Evolutionary conservation across 2,329 filamentous ascomycete genomes (phyloP), one percentile per base, ranked within the genome.

Genomic region (Dothiorella sarmentorum): DNA sequence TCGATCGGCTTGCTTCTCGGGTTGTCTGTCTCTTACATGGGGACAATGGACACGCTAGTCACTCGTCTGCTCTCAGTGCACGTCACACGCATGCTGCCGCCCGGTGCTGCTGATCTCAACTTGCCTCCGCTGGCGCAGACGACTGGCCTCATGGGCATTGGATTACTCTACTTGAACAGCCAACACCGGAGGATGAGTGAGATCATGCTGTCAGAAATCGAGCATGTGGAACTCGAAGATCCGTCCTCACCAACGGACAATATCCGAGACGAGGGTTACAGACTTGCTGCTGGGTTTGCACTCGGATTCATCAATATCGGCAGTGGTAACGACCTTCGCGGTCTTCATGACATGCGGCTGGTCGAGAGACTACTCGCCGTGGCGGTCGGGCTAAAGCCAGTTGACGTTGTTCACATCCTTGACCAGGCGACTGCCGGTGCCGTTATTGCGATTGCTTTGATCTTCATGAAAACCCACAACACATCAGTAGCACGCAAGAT

Each of bases 161-260:
- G 94, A 0, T 76, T 99, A 38, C 79, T 99, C 1, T 99, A 97
- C 73, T 95, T 89, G 75, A 89, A 92, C 69, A 97, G 92, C 26
- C 93, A 97, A 68, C 95, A 99, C 74, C 89, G 95, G 27, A 87
- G 95, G 35, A 99, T 99, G 94, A 97, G 91, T 69, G 94, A 99
- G 71, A 91, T 97, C 17, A 97, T 99, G 91, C 84, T 99, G 52
- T 97, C 93, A 0, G 94, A 99, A 71, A 94, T 99, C 61, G 91
- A 97, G 70, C 88, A 92, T 62, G 82, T 91, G 53, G 91, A 94
- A 24, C 82, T 89, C 35, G 89, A 93, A 56, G 92, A 97, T 61
- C 78, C 80, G 4, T 79, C 80, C 24, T 73, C 78, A 55, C 78
- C 81, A 7, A 88, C 92, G 59, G 90, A 96, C 66, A 86, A 86